Evolutionary conservation across 805 yeast species (phyloP), one percentile per base, ranked within the genome.

Genomic region (Ogataea siamensis): DNA sequence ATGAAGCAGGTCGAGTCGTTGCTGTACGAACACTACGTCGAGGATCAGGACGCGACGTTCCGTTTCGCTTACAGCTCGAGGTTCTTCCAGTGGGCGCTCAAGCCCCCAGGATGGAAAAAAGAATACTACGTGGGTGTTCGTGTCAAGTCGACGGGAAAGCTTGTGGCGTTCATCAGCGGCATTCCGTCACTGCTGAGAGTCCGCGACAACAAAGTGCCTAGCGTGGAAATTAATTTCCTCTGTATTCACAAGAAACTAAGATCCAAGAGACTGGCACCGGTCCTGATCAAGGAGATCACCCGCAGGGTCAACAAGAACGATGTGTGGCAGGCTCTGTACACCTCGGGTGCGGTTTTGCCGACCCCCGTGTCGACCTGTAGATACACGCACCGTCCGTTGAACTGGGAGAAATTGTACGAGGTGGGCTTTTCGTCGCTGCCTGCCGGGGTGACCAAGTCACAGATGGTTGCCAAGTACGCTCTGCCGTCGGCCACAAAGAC

Each of bases 111-210:
- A 12, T 91, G 91, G 85, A 70, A 71, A 33, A 67, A 71, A 39
- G 91, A 89, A 10, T 91, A 97, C 95, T 83, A 84, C 52, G 83
- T 87, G 23, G 98, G 98, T 49, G 96, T 93, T 11, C 73, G 98
- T 26, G 98, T 87, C 19, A 78, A 77, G 47, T 72, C 70, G 2
- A 77, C 85, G 20, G 78, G 80, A 1, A 83, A 85, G 60, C 70
- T 93, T 47, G 89, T 93, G 35, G 97, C 94, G 0, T 93, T 91
- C 55, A 93, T 93, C 51, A 78, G 91, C 24, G 99, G 94, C 7
- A 82, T 88, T 33, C 99, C 99, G 2, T 71, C 84, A 10, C 71
- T 68, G 15, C 66, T 93, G 45, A 63, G 71, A 32, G 76, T 91
- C 24, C 72, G 70, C 17, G 68, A 71, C 2, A 62, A 55, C 4